Conservation (phyloP, 192 early-diverging fungal species). For the Backusella mclennaniae region DNA sequence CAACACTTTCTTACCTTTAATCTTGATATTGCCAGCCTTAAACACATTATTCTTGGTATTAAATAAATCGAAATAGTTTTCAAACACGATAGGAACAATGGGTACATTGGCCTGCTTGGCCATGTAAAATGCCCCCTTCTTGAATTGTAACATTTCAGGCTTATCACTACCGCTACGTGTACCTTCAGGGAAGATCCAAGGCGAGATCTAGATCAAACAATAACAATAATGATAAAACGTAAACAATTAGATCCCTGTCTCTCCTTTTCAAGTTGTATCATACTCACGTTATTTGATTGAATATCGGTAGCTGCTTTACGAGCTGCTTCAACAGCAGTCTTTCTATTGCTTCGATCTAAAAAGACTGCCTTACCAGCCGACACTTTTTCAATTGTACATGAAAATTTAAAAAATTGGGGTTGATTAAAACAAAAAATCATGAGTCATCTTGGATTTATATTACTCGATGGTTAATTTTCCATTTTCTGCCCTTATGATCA, state of each 20-base stretch:
- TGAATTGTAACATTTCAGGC: constrained; percentile 81
- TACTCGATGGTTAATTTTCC: neutral
- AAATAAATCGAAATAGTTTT: constrained; percentile 60
- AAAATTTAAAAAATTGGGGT: neutral
- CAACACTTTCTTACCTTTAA: constrained; percentile 44
- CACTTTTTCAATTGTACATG: constrained; percentile 42
- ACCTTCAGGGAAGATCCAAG: constrained; percentile 92
- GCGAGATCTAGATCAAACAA: constrained; percentile 45
- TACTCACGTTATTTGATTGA: constrained; percentile 65
- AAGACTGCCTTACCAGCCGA: constrained; percentile 78
- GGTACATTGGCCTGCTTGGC: constrained; percentile 84
- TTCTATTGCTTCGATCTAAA: constrained; percentile 79
- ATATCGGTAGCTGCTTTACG: constrained; percentile 69
- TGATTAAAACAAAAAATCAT: constrained; percentile 4
- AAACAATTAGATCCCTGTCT: neutral
- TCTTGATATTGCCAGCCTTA: constrained; percentile 48
- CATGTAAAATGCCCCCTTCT: constrained; percentile 95
- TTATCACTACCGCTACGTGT: constrained; percentile 71
- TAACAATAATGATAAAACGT: neutral
- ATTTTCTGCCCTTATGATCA: neutral
- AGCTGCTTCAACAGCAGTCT: constrained; percentile 74
- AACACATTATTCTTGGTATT: constrained; percentile 52
- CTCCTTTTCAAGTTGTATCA: neutral
- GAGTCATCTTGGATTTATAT: constrained; percentile 5
- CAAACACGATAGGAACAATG: constrained; percentile 86